phyloP scores from a whole-genome alignment of 208 protist species.

The Trypanosomatidae sp. region DNA sequence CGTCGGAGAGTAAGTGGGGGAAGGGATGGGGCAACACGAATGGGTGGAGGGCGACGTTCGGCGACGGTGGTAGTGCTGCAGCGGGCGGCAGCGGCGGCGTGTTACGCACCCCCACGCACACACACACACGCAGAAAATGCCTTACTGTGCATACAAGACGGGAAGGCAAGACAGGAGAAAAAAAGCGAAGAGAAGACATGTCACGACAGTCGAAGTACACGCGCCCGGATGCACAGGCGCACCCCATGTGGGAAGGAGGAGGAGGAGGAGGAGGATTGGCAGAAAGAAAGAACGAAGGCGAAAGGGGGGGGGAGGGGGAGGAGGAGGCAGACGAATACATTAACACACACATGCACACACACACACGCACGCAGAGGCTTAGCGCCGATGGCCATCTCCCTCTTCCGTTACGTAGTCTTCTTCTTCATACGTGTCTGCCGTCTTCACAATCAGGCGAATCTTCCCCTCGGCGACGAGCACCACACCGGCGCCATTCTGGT shows the following conservation, averaged over 20 bases:
- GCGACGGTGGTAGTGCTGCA: background rate
- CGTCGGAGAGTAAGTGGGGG: no score
- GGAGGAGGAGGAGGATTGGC: background rate
- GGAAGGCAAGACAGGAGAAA: background rate
- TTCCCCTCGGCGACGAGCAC: slow-evolving; percentile 88
- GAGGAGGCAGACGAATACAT: background rate
- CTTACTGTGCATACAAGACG: background rate
- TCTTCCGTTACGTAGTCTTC: slow-evolving; percentile 45
- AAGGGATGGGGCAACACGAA: background rate
- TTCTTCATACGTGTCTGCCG: slow-evolving; percentile 65
- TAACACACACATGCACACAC: background rate
- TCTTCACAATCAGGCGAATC: slow-evolving; percentile 92
- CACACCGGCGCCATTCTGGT: slow-evolving; percentile 91
- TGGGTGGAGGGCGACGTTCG: background rate
- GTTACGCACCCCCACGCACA: background rate
- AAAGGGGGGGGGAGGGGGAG: background rate
- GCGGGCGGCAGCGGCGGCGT: background rate
- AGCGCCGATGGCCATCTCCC: slow-evolving; percentile 26
- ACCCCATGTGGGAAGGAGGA: background rate
- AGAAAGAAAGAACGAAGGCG: background rate
- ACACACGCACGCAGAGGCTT: background rate
- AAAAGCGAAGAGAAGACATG: background rate
- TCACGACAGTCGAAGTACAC: background rate
- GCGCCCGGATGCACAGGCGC: background rate
- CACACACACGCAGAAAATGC: background rate